Evolutionary conservation across 257 asterid genomes (phyloP).

Genomic region (Solanum arcanum): DNA sequence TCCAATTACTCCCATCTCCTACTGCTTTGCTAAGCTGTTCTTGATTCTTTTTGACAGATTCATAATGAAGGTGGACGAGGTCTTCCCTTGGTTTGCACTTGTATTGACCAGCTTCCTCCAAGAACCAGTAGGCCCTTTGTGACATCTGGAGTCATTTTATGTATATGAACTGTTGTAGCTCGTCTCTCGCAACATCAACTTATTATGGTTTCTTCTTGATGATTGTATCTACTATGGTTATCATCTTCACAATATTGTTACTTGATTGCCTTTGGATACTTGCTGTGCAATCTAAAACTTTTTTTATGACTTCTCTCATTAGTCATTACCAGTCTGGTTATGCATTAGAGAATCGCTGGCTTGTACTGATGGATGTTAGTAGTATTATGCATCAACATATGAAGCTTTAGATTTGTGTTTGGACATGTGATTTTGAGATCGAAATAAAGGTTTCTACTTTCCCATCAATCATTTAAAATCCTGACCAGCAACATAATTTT

Average conservation of each 20-base stretch:
- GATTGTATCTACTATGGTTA: not conserved
- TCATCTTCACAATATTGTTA: not conserved
- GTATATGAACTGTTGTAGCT: constrained; percentile 10
- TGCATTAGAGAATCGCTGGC: not conserved
- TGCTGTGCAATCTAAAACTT: not conserved
- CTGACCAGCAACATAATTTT: not conserved
- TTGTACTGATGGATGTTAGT: not conserved
- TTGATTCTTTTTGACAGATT: not conserved
- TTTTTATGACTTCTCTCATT: not conserved
- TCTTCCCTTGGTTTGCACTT: not conserved
- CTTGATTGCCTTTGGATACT: not conserved
- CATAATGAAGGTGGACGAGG: not conserved
- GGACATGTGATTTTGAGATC: not conserved
- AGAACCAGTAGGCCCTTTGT: constrained; percentile 4
- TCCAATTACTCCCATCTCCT: not conserved
- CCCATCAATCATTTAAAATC: not conserved
- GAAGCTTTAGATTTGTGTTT: not conserved
- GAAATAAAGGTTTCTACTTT: not conserved
- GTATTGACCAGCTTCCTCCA: not conserved
- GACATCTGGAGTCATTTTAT: constrained; percentile 7
- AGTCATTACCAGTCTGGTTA: not conserved
- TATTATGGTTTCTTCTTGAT: not conserved
- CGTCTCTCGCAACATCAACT: not conserved
- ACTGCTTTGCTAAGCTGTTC: not conserved
- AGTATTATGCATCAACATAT: not conserved